Conservation (phyloP, 495 filamentous ascomycete genomes). For the Wilcoxina mikolae region DNA sequence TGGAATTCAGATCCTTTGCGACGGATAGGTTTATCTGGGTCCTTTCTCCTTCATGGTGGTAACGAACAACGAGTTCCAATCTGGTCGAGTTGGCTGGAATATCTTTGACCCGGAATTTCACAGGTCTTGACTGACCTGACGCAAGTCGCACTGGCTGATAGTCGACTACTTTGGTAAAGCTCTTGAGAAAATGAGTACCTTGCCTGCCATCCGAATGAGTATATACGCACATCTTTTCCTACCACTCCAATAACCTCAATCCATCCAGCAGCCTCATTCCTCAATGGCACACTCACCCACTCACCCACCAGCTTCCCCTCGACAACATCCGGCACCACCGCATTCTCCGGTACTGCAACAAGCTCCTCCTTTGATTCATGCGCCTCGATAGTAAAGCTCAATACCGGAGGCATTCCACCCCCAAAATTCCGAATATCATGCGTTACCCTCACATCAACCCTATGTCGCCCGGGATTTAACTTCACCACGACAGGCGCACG, state of each 20-base stretch:
- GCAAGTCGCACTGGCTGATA: slow-evolving; percentile 27
- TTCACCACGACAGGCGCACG: slow-evolving; percentile 30
- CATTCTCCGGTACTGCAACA: slow-evolving; percentile 27
- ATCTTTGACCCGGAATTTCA: slow-evolving; percentile 26
- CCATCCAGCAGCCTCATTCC: slow-evolving; percentile 33
- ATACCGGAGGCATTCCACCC: slow-evolving; percentile 33
- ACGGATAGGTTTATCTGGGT: not conserved
- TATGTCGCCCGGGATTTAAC: slow-evolving; percentile 37
- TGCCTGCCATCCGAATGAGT: too few species aligned
- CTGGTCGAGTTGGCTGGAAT: slow-evolving; percentile 11
- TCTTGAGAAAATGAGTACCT: slow-evolving; percentile 7
- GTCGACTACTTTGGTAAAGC: slow-evolving; percentile 14
- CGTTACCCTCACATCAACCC: slow-evolving; percentile 39
- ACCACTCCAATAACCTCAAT: slow-evolving; percentile 31
- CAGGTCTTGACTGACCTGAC: slow-evolving; percentile 34
- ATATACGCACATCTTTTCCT: slow-evolving; percentile 29
- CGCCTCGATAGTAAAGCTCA: too few species aligned
- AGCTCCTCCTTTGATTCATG: slow-evolving; percentile 19
- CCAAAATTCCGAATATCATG: slow-evolving; percentile 43
- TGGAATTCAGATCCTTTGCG: not conserved
- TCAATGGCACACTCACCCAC: slow-evolving; percentile 36
- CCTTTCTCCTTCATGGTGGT: not conserved
- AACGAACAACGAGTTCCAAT: slow-evolving; percentile 5
- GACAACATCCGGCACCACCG: slow-evolving; percentile 38
- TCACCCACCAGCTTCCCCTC: slow-evolving; percentile 33